A percentile compares a stretch with the other conserved stretches of the same genome.
phyloP scores from a whole-genome alignment of 345 rosid species.

The Populus simonii region DNA sequence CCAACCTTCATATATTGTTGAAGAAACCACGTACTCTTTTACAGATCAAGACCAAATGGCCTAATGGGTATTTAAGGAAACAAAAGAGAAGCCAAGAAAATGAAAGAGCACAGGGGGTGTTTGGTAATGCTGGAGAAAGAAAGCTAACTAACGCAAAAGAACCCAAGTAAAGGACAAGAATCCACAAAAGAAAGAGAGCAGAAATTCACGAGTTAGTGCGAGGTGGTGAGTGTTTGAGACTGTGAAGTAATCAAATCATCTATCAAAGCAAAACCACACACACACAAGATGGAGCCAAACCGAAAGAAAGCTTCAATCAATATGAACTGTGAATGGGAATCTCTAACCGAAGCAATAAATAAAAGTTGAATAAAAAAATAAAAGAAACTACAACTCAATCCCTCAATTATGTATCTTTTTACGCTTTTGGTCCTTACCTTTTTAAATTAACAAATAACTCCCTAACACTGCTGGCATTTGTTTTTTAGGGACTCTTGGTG shows the following conservation, averaged over 20 bases:
- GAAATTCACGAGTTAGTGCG: neutral
- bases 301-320: conserved; percentile 20
- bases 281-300: neutral
- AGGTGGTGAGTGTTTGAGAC: conserved; percentile 1
- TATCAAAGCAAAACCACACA: neutral
- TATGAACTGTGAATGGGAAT: neutral
- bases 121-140: neutral
- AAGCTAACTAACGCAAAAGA: neutral
- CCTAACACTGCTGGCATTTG: too few species aligned
- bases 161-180: neutral
- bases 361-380: neutral
- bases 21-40: neutral
- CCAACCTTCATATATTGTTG: neutral
- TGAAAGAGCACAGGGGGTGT: neutral
- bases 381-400: neutral
- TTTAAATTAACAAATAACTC: too few species aligned
- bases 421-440: too few species aligned
- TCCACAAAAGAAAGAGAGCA: neutral
- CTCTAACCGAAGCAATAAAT: neutral
- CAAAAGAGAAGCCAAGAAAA: neutral
- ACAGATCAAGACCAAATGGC: conserved; percentile 10
- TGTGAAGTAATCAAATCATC: neutral
- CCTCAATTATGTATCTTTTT: neutral
- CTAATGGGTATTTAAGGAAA: neutral
- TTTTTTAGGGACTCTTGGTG: too few species aligned